Base-by-base conservation (phyloP, 495 filamentous ascomycete genomes). In the Pyrenula massariospora region DNA sequence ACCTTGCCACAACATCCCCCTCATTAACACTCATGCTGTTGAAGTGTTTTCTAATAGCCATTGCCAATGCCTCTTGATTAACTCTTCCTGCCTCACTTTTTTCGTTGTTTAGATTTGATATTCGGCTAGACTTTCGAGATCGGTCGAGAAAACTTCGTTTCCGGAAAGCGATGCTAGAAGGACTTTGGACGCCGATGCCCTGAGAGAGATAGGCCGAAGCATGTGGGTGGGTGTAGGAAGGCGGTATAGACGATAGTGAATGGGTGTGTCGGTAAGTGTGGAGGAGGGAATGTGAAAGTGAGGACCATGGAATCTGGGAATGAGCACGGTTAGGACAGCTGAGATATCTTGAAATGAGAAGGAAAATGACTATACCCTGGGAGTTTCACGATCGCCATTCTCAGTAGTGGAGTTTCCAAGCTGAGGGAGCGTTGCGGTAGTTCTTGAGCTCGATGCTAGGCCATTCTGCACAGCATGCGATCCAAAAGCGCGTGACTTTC, bases 41-140 rank as follows among this genome's bases (percentile, higher is more conserved):
- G 69, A 96, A 95, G 67, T 95, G 88, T 72, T 91, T 95, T 57
- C 91, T 74, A 22, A 93, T 89, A 10, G 85, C 77, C 56, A 84
- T 77, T n/a, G 89, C 87, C 36, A 96, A 77, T 61, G 91, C 80
- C 23, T 91, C 84, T 64, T 88, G 87, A 62, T 77, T 78, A 64
- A 92, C 82, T 54, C 87, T 76, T 15, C 36, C 25, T 15, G 55
- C 36, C 12, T n/a, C 55, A 19, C 19, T 19, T 36, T 21, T 10
- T 2, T 48, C 55, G 22, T 21, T 56, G 15, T 22, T 20, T 42
- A 20, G 10, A 22, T 22, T 52, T 22, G 21, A 51, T 49, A 22
- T 47, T 57, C 52, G 10, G 53, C 55, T 3, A 21, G 36, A 21
- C 22, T 22, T 51, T 22, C 31, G 5, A 10, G 22, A 24, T 42